Percentiles rank a stretch among this genome's conserved stretches.
Evolutionary conservation across 2,329 filamentous ascomycete genomes (phyloP).

Genomic region (Pseudogymnoascus sp.): DNA sequence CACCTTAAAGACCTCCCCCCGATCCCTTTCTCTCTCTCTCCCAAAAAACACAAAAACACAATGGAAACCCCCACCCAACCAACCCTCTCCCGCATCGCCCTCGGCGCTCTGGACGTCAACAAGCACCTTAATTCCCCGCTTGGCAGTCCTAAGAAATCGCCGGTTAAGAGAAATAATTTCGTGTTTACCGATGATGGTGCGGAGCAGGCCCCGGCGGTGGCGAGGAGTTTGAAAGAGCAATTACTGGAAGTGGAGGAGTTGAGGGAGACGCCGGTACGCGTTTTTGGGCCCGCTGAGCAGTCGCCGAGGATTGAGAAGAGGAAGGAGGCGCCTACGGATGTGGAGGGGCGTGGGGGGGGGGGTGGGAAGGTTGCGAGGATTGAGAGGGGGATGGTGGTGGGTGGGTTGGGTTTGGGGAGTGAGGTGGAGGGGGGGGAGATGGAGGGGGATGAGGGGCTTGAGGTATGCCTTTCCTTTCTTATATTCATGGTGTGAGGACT

Average conservation of each 20-base stretch:
- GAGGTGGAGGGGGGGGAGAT: background rate
- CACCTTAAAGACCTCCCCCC: background rate
- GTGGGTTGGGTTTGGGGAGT: background rate
- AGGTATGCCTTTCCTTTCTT: background rate
- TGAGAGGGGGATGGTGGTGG: background rate
- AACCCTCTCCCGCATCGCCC: background rate
- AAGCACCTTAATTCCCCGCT: conserved; percentile 4
- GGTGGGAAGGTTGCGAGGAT: background rate
- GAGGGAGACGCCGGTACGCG: background rate
- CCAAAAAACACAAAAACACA: background rate
- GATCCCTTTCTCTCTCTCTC: background rate
- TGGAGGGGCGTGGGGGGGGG: background rate
- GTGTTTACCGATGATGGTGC: background rate
- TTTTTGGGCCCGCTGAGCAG: too few relatives aligned
- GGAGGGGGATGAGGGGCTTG: background rate
- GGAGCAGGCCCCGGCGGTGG: background rate
- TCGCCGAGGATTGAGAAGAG: background rate
- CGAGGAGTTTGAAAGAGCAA: background rate
- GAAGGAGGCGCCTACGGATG: background rate
- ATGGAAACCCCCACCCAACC: background rate
- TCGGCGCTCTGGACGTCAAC: conserved; percentile 12
- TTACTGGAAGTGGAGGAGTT: background rate
- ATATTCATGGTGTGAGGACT: background rate
- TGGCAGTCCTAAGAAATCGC: background rate
- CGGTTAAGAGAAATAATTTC: background rate